Conservation (phyloP, 345 rosid genomes). For the Mallotus nudiflorus region DNA sequence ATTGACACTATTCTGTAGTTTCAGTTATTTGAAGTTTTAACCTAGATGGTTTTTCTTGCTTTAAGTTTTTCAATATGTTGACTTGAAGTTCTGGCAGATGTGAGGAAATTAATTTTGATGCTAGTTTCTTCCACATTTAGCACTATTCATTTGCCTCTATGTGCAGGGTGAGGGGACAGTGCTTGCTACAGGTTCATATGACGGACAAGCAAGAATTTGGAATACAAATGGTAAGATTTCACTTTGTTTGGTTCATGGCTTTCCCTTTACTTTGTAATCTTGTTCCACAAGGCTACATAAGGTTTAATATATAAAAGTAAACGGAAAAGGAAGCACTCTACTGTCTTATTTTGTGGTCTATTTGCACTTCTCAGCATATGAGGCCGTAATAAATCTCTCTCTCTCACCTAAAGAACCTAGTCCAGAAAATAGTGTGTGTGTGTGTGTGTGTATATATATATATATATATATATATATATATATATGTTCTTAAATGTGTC, state of each 20-base stretch:
- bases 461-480: too few relatives aligned
- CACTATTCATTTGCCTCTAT: slow-evolving; percentile 13
- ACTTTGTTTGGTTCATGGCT: neutral
- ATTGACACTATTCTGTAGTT: too few relatives aligned
- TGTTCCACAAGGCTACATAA: neutral
- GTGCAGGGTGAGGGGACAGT: slow-evolving; percentile 87
- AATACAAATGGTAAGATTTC: slow-evolving; percentile 60
- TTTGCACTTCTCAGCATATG: neutral
- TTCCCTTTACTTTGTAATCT: neutral
- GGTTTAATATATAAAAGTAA: neutral
- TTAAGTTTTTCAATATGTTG: neutral
- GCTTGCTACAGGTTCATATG: slow-evolving; percentile 97
- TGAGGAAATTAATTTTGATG: slow-evolving; percentile 2
- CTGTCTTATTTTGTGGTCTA: neutral
- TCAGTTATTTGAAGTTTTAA: too few relatives aligned
- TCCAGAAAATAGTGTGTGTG: too few relatives aligned
- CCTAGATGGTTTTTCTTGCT: neutral
- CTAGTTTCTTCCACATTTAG: neutral
- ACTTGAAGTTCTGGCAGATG: slow-evolving; percentile 5
- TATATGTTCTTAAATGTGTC: too few relatives aligned
- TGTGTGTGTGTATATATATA: too few relatives aligned
- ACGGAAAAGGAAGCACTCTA: neutral
- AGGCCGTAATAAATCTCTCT: too few relatives aligned
- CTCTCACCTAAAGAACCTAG: neutral
- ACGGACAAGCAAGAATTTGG: slow-evolving; percentile 98